Conservation (phyloP, 305 asterid genomes). For the Striga hermonthica region DNA sequence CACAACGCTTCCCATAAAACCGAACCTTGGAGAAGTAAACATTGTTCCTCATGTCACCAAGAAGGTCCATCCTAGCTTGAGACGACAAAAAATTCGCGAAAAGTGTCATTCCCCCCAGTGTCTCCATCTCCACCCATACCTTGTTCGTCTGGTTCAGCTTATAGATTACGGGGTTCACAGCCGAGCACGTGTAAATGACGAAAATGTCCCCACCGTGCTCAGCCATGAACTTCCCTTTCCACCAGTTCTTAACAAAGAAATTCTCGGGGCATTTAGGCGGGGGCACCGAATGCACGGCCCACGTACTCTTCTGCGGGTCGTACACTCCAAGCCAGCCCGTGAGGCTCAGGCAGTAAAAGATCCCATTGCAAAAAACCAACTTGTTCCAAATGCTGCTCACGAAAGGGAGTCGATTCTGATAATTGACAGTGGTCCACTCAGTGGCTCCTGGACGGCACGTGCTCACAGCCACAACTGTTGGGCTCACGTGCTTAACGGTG, state of each 20-base stretch:
- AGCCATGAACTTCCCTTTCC: constrained; percentile 70
- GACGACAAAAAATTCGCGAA: constrained; percentile 68
- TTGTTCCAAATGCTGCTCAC: constrained; percentile 61
- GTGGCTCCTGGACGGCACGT: constrained; percentile 62
- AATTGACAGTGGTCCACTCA: constrained; percentile 48
- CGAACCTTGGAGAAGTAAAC: constrained; percentile 65
- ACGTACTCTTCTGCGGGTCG: constrained; percentile 39
- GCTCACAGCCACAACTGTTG: constrained; percentile 46
- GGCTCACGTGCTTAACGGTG: constrained; percentile 52
- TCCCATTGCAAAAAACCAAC: constrained; percentile 55
- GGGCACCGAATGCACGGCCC: constrained; percentile 54
- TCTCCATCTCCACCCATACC: constrained; percentile 51
- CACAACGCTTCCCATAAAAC: constrained; percentile 60
- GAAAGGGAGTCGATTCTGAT: constrained; percentile 47
- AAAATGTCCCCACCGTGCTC: constrained; percentile 64
- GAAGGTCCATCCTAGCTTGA: constrained; percentile 53
- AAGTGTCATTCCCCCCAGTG: constrained; percentile 49
- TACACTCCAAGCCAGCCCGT: constrained; percentile 67
- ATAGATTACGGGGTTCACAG: constrained; percentile 49
- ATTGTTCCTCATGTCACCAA: constrained; percentile 60
- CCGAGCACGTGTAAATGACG: constrained; percentile 49
- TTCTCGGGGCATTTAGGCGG: constrained; percentile 54
- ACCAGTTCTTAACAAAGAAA: constrained; percentile 48
- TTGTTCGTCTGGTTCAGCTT: constrained; percentile 45
- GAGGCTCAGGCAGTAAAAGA: constrained; percentile 62